phyloP scores from a whole-genome alignment of 495 filamentous ascomycete species.

The Elaphomyces granulatus region DNA sequence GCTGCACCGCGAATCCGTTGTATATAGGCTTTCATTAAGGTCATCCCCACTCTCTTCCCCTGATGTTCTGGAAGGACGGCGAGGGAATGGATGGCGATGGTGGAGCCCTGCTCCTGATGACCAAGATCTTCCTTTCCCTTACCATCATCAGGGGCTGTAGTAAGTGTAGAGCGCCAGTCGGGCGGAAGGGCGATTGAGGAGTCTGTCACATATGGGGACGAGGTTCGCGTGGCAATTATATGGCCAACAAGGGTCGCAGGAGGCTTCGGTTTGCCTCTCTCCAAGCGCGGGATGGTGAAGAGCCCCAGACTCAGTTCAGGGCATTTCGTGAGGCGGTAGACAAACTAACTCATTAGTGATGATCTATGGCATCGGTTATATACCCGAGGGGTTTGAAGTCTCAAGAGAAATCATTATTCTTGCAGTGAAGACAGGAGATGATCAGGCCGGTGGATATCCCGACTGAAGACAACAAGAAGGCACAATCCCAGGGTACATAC shows the following conservation, averaged over 20 bases:
- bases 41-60: conserved; percentile 56
- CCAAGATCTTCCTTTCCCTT: conserved; percentile 30
- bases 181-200: conserved; percentile 57
- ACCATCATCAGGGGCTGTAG: conserved; percentile 10
- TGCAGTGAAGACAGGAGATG: conserved; percentile 6
- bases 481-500: conserved; percentile 26
- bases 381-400: too few species aligned
- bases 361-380: background rate
- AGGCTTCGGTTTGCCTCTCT: conserved; percentile 30
- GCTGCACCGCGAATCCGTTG: conserved; percentile 52
- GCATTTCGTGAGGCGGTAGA: conserved; percentile 64
- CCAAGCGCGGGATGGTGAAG: conserved; percentile 44
- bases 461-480: background rate
- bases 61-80: conserved; percentile 67
- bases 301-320: conserved; percentile 72
- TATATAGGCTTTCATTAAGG: conserved; percentile 60
- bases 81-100: conserved; percentile 69
- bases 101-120: conserved; percentile 58
- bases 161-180: conserved; percentile 41
- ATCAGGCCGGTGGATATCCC: conserved; percentile 10
- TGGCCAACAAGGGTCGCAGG: conserved; percentile 58
- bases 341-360: conserved; percentile 38
- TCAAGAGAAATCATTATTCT: too few species aligned
- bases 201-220: conserved; percentile 50
- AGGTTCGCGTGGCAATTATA: conserved; percentile 59